phyloP scores from a whole-genome alignment of 2,329 filamentous ascomycete genomes.

The Aspergillus carbonarius region DNA sequence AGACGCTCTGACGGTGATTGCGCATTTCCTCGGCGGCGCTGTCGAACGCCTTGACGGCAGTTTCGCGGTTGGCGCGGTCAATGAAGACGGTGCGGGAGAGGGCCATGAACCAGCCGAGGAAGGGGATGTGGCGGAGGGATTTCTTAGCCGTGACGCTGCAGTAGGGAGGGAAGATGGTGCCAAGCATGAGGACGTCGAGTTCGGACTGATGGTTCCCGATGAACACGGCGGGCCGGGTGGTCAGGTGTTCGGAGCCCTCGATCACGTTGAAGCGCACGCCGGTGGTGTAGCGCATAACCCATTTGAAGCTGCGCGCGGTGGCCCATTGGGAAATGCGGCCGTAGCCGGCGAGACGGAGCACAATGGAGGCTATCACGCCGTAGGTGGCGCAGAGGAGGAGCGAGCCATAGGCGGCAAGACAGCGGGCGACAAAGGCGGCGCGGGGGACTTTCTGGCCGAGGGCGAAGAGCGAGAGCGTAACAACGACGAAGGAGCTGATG shows the following conservation, averaged over 20 bases:
- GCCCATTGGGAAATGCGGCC: constrained; percentile 83
- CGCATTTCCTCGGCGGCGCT: constrained; percentile 79
- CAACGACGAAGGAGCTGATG: constrained; percentile 63
- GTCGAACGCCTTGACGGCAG: constrained; percentile 81
- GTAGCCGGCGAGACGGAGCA: constrained; percentile 69
- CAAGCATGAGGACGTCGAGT: constrained; percentile 90
- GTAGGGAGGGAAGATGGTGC: constrained; percentile 83
- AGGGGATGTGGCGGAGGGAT: constrained; percentile 72
- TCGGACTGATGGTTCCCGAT: constrained; percentile 96
- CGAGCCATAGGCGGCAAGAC: constrained; percentile 47
- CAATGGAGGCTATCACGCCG: constrained; percentile 71
- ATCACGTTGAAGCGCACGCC: constrained; percentile 74
- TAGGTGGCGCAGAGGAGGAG: constrained; percentile 60
- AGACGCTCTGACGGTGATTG: constrained; percentile 60
- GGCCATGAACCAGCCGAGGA: constrained; percentile 93
- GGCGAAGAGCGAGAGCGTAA: constrained; percentile 53
- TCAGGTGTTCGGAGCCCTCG: constrained; percentile 64
- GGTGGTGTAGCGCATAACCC: constrained; percentile 69
- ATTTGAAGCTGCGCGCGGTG: constrained; percentile 75
- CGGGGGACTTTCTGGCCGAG: constrained; percentile 44
- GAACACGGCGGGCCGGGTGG: constrained; percentile 79
- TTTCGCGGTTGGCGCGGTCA: constrained; percentile 80
- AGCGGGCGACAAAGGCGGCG: constrained; percentile 48
- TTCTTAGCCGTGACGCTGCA: constrained; percentile 93
- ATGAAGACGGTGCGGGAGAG: constrained; percentile 92